phyloP scores from a whole-genome alignment of 2,329 filamentous ascomycete genomes.

The Arthrobotrys entomopaga region DNA sequence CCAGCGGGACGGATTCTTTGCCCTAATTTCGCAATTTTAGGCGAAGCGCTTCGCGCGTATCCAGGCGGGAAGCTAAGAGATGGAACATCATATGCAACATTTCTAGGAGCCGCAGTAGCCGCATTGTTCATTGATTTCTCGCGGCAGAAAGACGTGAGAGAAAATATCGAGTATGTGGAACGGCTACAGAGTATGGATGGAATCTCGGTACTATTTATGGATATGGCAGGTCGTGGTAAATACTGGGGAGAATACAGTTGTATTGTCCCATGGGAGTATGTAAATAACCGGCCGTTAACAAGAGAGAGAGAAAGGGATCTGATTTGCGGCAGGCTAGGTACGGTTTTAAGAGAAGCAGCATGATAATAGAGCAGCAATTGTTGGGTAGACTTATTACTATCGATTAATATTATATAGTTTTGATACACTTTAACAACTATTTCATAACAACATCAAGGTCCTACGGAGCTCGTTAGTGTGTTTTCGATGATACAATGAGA shows the following conservation, averaged over 20 bases:
- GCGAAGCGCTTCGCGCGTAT: conserved; percentile 2
- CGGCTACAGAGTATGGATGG: background rate
- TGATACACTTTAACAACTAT: no score
- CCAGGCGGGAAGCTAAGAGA: background rate
- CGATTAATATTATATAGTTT: no score
- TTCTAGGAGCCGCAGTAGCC: background rate
- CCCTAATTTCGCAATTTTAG: background rate
- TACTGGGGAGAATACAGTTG: background rate
- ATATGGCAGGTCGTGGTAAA: background rate
- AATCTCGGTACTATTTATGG: background rate
- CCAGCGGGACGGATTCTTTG: background rate
- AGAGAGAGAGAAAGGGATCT: background rate
- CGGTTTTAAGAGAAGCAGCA: background rate
- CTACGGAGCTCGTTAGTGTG: no score
- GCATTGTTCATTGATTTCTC: background rate
- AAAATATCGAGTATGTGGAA: background rate
- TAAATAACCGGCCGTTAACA: background rate
- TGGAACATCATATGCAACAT: conserved; percentile 3
- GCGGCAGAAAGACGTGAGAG: background rate
- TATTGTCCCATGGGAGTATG: background rate
- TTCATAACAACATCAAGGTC: no score
- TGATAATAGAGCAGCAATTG: no score
- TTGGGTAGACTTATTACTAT: no score
- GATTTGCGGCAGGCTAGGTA: background rate
- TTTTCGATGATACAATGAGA: no score